Conservation (phyloP, 2,329 filamentous ascomycete genomes). For the Paracorniculantispora psalliotae region DNA sequence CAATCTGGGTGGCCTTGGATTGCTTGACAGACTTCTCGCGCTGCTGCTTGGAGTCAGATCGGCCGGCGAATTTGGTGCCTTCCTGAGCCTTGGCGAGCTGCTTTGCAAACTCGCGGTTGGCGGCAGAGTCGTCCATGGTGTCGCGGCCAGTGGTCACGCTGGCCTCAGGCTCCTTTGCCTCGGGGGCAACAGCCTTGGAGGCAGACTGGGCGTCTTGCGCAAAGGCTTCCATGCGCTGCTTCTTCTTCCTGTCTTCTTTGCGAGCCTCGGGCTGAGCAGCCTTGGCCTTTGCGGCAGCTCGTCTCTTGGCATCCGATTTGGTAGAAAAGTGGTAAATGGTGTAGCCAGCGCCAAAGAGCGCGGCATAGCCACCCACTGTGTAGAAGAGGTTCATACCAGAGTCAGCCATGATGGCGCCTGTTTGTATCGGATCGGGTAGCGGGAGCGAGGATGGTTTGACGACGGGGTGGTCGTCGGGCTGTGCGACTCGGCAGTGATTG, state of each 20-base stretch:
- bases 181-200: constrained; percentile 23
- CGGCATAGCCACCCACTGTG: constrained; percentile 33
- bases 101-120: constrained; percentile 71
- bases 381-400: constrained; percentile 30
- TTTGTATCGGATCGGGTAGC: constrained; percentile 1
- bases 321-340: constrained; percentile 32
- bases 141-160: constrained; percentile 28
- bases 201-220: constrained; percentile 31
- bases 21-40: constrained; percentile 67
- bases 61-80: constrained; percentile 55
- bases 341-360: constrained; percentile 33
- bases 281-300: constrained; percentile 25
- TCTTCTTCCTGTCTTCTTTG: constrained; percentile 41
- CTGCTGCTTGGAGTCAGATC: constrained; percentile 58
- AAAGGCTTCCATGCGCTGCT: constrained; percentile 41
- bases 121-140: constrained; percentile 54
- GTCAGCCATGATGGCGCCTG: constrained; percentile 27
- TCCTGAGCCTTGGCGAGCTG: constrained; percentile 67
- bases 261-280: constrained; percentile 27
- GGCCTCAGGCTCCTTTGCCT: constrained; percentile 25
- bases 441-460: neutral
- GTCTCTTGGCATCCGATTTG: constrained; percentile 27
- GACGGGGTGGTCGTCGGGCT: constrained; percentile 17
- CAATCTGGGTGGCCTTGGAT: constrained; percentile 52
- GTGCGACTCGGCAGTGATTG: constrained; percentile 14